Evolutionary conservation across 305 asterid genomes (phyloP).

Genomic region (Solanum hybrid): DNA sequence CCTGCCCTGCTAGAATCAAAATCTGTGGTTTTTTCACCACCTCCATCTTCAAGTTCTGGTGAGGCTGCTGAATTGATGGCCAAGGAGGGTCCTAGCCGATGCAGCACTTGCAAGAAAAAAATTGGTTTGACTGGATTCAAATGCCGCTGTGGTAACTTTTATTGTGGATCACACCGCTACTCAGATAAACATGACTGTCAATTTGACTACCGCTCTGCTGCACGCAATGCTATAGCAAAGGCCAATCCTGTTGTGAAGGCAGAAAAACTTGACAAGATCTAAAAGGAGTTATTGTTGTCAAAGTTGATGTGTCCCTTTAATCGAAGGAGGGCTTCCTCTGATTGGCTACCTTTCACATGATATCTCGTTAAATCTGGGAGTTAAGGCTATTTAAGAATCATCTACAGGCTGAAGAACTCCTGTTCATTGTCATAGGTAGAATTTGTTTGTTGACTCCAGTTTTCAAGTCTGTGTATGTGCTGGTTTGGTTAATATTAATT

Average conservation of each 20-base stretch:
- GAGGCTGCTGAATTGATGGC: constrained; percentile 16
- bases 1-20: constrained; percentile 10
- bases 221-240: constrained; percentile 29
- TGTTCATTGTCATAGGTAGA: constrained; percentile 1
- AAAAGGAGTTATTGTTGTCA: not conserved
- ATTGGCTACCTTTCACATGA: not conserved
- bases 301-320: not conserved
- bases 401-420: not conserved
- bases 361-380: not conserved
- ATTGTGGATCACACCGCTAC: constrained; percentile 33
- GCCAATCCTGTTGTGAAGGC: constrained; percentile 40
- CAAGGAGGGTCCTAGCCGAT: constrained; percentile 25
- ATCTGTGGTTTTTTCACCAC: not conserved
- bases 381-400: not conserved
- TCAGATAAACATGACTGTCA: constrained; percentile 36
- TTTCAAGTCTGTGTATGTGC: constrained; percentile 1
- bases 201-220: constrained; percentile 32
- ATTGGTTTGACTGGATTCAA: constrained; percentile 35
- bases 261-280: constrained; percentile 33
- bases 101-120: constrained; percentile 29
- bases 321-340: not conserved
- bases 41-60: constrained; percentile 19
- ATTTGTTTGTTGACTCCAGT: constrained; percentile 12
- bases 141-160: constrained; percentile 31
- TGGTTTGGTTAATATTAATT: constrained; percentile 9